Base-by-base conservation (phyloP, 2,329 filamentous ascomycete species). In the Torrubiella hemipterigena region DNA sequence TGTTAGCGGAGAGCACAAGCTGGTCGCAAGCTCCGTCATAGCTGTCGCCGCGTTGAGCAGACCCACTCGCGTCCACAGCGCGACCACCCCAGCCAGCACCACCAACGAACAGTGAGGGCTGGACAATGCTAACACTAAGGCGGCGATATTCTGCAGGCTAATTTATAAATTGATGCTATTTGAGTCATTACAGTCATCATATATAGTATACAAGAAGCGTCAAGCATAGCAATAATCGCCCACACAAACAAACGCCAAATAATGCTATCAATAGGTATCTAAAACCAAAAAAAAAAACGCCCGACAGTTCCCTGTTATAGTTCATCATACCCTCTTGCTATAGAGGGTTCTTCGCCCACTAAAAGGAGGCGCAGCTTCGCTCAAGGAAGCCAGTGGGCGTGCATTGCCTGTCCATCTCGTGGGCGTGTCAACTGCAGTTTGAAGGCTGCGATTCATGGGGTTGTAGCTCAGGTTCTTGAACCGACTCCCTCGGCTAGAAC, bases 381-480 rank as follows among this genome's bases (percentile, higher is more conserved):
- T 23, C 3, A 45, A 42, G 18, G 51, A 54, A 6, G 52, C 45
- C 37, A 58, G 50, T 5, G 56, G 50, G 18, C 56, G 48, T 6
- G 56, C 48, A 30, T 56, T 48, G 4, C 64, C 58, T 3, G 59
- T 63, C 53, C 61, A 58, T 30, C 59, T 59, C n/a, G 61, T 66
- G 3, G 63, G 63, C 7, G 63, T 67, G 29, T 57, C 55, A 11
- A 58, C 33, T 38, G 24, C 46, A 45, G 29, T 36, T 45, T 30
- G 21, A 12, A 15, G 17, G 17, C 13, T 29, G 4, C 16, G 11
- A 24, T n/a, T 11, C 20, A 13, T 9, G 6, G 15, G 20, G 15
- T 17, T 19, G 17, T 18, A 18, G 11, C 14, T 12, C n/a, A 18
- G 43, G 31, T 44, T 42, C 8, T 40, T 42, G 14, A 46, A 46